These are phyloP conservation scores for Fusarium virguliforme DNA, from an alignment of 2,329 filamentous ascomycete genomes.

Conservation along the genomic window DNA sequence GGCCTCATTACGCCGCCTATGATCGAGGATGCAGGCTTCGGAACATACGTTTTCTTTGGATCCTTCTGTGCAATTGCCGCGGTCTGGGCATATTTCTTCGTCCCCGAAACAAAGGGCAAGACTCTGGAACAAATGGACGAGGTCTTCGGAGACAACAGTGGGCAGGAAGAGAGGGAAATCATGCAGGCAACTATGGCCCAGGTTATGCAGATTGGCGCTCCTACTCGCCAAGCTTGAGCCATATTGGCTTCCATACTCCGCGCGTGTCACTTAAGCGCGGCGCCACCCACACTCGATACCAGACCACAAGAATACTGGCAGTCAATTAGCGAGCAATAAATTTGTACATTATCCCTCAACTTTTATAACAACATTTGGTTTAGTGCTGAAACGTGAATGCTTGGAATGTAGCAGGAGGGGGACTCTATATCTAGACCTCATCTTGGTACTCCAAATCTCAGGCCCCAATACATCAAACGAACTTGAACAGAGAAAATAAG, in stretches of 20 bases:
- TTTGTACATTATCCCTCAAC: not conserved
- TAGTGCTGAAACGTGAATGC: not conserved
- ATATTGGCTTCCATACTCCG: not conserved
- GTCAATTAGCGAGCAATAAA: not conserved
- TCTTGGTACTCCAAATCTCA: not conserved
- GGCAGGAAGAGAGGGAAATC: constrained; percentile 26
- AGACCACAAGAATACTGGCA: not conserved
- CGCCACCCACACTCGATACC: not conserved
- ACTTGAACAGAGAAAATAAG: too few species aligned
- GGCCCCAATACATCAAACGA: not conserved
- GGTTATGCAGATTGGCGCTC: not conserved
- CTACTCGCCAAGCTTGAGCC: not conserved
- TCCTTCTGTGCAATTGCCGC: constrained; percentile 56
- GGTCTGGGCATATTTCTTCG: constrained; percentile 75
- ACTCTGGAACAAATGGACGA: constrained; percentile 83
- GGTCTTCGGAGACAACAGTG: constrained; percentile 68
- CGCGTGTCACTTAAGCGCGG: not conserved
- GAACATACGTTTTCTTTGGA: constrained; percentile 76
- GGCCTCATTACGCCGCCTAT: not conserved
- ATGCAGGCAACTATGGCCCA: constrained; percentile 16
- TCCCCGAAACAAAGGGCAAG: constrained; percentile 78
- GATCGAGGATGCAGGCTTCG: not conserved
- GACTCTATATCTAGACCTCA: not conserved
- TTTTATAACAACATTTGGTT: too few species aligned
- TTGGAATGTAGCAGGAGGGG: not conserved